phyloP scores from a whole-genome alignment of 192 early-diverging fungal species.

The Coemansia sp. region DNA sequence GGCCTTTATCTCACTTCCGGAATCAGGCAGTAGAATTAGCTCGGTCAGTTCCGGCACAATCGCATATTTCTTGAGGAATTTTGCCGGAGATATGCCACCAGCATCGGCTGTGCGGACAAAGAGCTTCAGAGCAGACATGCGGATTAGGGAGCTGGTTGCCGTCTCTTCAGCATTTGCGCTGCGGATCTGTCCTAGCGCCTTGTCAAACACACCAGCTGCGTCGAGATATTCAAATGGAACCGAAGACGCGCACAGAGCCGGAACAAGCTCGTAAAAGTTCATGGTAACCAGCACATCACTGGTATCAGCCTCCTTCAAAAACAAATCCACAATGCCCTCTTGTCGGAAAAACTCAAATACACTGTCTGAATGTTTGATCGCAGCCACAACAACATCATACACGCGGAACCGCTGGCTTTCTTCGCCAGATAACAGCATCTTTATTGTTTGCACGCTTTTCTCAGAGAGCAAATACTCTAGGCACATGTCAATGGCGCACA shows the following conservation, averaged over 20 bases:
- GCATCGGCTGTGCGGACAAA: conserved; percentile 43
- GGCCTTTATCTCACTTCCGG: conserved; percentile 15
- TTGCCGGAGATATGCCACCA: conserved; percentile 14
- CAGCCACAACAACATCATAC: conserved; percentile 41
- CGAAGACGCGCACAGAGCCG: conserved; percentile 21
- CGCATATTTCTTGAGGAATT: conserved; percentile 32
- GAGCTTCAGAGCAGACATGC: conserved; percentile 36
- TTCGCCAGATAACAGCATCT: conserved; percentile 21
- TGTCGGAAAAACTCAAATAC: conserved; percentile 37
- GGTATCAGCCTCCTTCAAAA: conserved; percentile 29
- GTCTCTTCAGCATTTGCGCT: conserved; percentile 12
- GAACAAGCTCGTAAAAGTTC: conserved; percentile 45
- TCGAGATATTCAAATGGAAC: conserved; percentile 31
- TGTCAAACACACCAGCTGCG: conserved; percentile 25
- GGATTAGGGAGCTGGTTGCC: conserved; percentile 26
- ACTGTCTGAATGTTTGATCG: conserved; percentile 13
- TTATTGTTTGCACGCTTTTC: conserved; percentile 20
- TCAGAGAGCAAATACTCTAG: conserved; percentile 36
- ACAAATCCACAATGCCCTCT: conserved; percentile 28
- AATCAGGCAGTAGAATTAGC: conserved; percentile 16
- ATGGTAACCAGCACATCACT: conserved; percentile 36
- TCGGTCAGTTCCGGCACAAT: conserved; percentile 25
- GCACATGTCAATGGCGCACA: conserved; percentile 24
- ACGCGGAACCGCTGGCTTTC: conserved; percentile 48
- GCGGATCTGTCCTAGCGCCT: conserved; percentile 16